Evolutionary conservation across 345 rosid genomes (phyloP), one percentile per base, ranked within the genome.

Genomic region (Boechera divaricarpa): DNA sequence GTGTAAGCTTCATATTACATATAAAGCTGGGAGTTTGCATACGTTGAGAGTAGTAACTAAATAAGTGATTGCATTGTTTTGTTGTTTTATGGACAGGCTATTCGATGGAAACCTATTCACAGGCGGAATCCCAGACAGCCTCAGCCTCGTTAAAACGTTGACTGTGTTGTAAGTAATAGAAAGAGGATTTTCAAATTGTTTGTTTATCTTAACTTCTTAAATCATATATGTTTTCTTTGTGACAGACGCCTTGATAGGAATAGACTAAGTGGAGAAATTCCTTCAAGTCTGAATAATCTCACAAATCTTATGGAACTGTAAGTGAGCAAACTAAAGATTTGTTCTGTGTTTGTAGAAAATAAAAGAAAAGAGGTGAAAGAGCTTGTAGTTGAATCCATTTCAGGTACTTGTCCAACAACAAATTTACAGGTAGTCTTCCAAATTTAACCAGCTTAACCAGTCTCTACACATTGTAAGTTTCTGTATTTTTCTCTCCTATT

Each of bases 231-330:
- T 5, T 29, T 29, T 33, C 29, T 80, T 71, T 76, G 38, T 61
- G 77, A 33, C 85, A 94, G 98, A 51, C 96, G 99, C 62, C 82
- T 95, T 58, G 99, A 92, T 68, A 70, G 79, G 70, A 95, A 95
- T 77, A 64, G n/a, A 39, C 57, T 95, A 6, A 79, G 28, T 10
- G 94, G 94, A 33, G 5, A 51, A 36, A 81, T 88, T 68, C 98
- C 98, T 55, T 7, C 70, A 57, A 85, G 60, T 76, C 82, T 95
- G 70, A 85, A 79, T 81, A 85, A 84, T 69, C 97, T 87, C 66
- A 80, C 88, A 28, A 8, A 2, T 12, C 80, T 88, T 73, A 38
- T 49, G 0, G 93, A 85, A 52, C 72, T 95, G 99, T 95, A 85
- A 88, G 99, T 70, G 71, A 10, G 35, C 29, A 54, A 33, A 13